Evolutionary conservation across 805 yeast genomes (phyloP), one percentile per base, ranked within the genome.

Genomic region (Spathaspora boniae): DNA sequence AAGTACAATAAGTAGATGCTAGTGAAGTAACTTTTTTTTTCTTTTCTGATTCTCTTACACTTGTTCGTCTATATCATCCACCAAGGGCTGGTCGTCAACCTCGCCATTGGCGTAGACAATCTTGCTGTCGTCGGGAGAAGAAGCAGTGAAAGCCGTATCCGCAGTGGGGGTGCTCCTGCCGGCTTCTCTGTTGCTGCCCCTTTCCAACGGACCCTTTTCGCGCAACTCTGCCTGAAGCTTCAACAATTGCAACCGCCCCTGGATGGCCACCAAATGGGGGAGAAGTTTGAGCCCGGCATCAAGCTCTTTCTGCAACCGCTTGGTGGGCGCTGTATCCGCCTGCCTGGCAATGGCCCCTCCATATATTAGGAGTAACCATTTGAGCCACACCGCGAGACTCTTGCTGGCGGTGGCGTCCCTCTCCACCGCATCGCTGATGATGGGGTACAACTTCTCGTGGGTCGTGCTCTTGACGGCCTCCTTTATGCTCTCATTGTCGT

Each of bases 201-300:
- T 51, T 12, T 37, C 43, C 9, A 41, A 48, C 4, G 30, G 29
- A 5, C 33, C 35, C 30, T 41, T 42, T n/a, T 42, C 37, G 41
- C 97, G 78, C 45, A 91, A 62, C 38, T 75, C 72, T 8, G 86
- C 70, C 60, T 91, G 98, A 3, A 87, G 74, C 44, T 74, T 74
- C 28, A 91, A 68, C 56, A 91, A 70, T 50, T 82, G 84, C 31
- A 91, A 65, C 44, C 93, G 76, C 31, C 98, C 98, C 56, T 89
- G 94, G 20, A 91, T 70, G 2, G 93, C 79, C 17, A 89, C 62
- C 34, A 91, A 66, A 26, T 76, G 72, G 6, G 89, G 83, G 43
- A 91, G 60, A 16, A 71, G 69, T 42, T 72, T 72, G 56, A 74
- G 68, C 21, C 75, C 81, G 37, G 74, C 65, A 14, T 68, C 60